Conservation (phyloP, 495 filamentous ascomycete genomes). For the Tuber calosporum region DNA sequence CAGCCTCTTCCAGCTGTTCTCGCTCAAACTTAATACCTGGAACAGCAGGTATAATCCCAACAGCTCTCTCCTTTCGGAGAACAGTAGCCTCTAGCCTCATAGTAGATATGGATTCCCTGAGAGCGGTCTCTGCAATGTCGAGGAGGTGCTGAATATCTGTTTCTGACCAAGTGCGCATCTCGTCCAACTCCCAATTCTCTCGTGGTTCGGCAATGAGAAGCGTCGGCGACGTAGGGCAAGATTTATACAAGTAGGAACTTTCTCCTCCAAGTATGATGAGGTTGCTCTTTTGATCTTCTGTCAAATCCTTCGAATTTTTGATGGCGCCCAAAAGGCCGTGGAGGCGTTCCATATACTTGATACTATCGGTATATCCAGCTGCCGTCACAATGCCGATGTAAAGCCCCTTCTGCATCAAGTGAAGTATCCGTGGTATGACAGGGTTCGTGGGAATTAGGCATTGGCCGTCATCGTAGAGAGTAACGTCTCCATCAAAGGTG, state of each 20-base stretch:
- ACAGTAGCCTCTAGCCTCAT: slow-evolving; percentile 69
- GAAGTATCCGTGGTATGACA: slow-evolving; percentile 69
- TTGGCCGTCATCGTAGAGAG: slow-evolving; percentile 88
- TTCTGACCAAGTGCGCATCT: slow-evolving; percentile 82
- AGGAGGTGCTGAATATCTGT: slow-evolving; percentile 68
- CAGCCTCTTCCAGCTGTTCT: slow-evolving; percentile 91
- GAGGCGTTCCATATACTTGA: slow-evolving; percentile 74
- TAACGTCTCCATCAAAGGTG: slow-evolving; percentile 97
- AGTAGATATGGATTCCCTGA: slow-evolving; percentile 68
- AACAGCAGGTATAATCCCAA: slow-evolving; percentile 69
- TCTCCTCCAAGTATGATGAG: slow-evolving; percentile 81
- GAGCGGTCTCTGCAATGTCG: slow-evolving; percentile 74
- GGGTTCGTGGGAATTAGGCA: slow-evolving; percentile 65
- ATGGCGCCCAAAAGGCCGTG: slow-evolving; percentile 78
- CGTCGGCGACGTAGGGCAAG: slow-evolving; percentile 51
- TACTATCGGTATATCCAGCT: slow-evolving; percentile 84
- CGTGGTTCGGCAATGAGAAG: slow-evolving; percentile 55
- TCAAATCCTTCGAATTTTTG: slow-evolving; percentile 54
- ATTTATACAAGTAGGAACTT: slow-evolving; percentile 49
- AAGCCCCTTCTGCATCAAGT: slow-evolving; percentile 51
- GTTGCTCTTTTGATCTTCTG: slow-evolving; percentile 58
- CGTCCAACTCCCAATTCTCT: slow-evolving; percentile 69
- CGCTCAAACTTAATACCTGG: slow-evolving; percentile 61
- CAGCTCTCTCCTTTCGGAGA: slow-evolving; percentile 84
- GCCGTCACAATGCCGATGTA: slow-evolving; percentile 88